Base-by-base conservation (phyloP, 208 protist genomes). In the Leishmania mexicana region DNA sequence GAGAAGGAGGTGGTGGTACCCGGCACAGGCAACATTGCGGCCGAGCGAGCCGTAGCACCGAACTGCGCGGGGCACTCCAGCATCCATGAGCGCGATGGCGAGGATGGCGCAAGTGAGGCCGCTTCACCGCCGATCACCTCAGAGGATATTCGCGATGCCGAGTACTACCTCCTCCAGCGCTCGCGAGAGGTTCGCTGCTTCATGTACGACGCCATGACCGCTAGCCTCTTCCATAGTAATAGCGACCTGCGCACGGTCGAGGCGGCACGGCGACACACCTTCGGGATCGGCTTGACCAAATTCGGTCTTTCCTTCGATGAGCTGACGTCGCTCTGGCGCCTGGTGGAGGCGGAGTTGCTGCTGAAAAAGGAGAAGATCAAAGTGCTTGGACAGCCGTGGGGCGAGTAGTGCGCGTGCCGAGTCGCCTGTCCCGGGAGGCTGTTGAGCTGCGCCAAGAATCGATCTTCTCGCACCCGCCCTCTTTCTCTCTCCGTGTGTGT, bases 181-280 rank as follows among this genome's bases (percentile, higher is more conserved):
- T 81, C 87, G 15, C 85, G 89, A 17, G 88, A 92, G 47, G 87
- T 91, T 40, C 92, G 93, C 31, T 97, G 94, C 83, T 97, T 96
- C 80, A 77, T 97, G 62, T 95, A 95, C 75, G 94, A 97, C 64
- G 88, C 93, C 13, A 95, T 96, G 91, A 84, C 85, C 3, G 94
- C 94, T 8, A 85, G 88, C 47, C 83, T 88, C 24, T 97, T 94
- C 76, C 87, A 95, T 81, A 79, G 85, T 71, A 83, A 85, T 70
- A 72, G 78, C 67, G 88, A 95, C 80, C 71, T 89, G 17, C 71
- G 78, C 64, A 58, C 73, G 58, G 78, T 91, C 45, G 82, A 90
- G 78, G 83, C 84, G 72, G 79, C 87, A 21, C 84, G 86, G 54
- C 81, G 83, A 38, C 89, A 85, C 49, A 81, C 92, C 2, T 90